Evolutionary conservation across 352 stramenopile species (phyloP).

Genomic region (Blastocystis sp.): DNA sequence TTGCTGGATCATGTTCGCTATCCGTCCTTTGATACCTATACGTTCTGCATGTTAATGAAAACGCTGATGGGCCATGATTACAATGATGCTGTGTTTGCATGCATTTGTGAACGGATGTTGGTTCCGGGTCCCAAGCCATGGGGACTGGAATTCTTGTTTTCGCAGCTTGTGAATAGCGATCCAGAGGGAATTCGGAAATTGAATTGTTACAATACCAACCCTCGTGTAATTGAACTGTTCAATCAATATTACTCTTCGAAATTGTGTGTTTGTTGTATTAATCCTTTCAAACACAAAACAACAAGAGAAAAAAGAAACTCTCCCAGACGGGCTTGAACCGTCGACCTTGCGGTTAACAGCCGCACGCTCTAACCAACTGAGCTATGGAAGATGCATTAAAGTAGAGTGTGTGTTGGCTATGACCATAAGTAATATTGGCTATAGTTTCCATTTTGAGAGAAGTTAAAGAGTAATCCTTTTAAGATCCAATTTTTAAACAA

Average conservation of each 20-base stretch:
- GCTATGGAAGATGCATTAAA: too few relatives aligned
- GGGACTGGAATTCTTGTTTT: constrained; percentile 55
- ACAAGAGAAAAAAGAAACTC: not conserved
- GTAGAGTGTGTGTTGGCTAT: too few relatives aligned
- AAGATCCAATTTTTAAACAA: constrained; percentile 25
- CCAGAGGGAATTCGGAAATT: not conserved
- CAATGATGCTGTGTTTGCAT: not conserved
- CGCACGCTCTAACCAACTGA: constrained; percentile 11
- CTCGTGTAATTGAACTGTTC: not conserved
- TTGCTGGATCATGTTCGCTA: constrained; percentile 50
- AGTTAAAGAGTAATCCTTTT: too few relatives aligned
- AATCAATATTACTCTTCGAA: not conserved
- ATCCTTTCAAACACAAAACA: not conserved
- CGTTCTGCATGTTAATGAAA: constrained; percentile 48
- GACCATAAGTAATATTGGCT: too few relatives aligned
- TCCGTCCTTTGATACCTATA: constrained; percentile 24
- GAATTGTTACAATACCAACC: not conserved
- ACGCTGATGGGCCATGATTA: not conserved
- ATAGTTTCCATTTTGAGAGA: too few relatives aligned
- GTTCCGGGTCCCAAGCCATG: constrained; percentile 32
- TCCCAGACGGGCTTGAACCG: constrained; percentile 3
- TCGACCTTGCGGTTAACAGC: constrained; percentile 12
- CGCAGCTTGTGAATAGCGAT: not conserved
- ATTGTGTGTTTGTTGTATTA: not conserved
- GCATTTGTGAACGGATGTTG: constrained; percentile 10